Evolutionary conservation across 805 yeast species (phyloP).

Genomic region (Vanderwaltozyma polyspora): DNA sequence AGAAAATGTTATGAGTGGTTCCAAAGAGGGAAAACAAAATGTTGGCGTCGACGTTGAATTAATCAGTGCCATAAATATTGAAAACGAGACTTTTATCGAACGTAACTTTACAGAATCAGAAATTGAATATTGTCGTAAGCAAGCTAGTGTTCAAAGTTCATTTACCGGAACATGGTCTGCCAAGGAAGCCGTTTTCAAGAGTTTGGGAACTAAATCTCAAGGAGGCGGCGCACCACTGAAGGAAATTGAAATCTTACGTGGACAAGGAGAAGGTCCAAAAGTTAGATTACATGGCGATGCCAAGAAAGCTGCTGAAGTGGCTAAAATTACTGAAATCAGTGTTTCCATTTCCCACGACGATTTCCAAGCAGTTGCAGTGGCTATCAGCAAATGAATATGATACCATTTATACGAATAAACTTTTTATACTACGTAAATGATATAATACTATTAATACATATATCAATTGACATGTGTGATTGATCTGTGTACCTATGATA

Average conservation of each 20-base stretch:
- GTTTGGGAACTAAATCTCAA: slow-evolving; percentile 73
- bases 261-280: slow-evolving; percentile 70
- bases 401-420: no score
- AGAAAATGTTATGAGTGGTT: slow-evolving; percentile 26
- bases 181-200: slow-evolving; percentile 97
- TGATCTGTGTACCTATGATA: no score
- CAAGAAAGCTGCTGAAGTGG: slow-evolving; percentile 52
- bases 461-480: no score
- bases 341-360: slow-evolving; percentile 96
- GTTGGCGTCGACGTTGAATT: slow-evolving; percentile 98
- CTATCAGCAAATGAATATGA: slow-evolving; percentile 38
- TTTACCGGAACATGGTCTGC: slow-evolving; percentile 99
- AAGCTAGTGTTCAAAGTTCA: slow-evolving; percentile 77
- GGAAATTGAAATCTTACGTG: slow-evolving; percentile 80
- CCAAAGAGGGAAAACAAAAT: slow-evolving; percentile 26
- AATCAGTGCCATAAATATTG: slow-evolving; percentile 65
- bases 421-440: no score
- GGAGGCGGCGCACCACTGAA: slow-evolving; percentile 94
- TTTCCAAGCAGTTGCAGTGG: slow-evolving; percentile 95
- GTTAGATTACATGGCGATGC: slow-evolving; percentile 75
- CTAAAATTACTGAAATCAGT: slow-evolving; percentile 60
- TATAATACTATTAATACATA: no score
- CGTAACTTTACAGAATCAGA: slow-evolving; percentile 84
- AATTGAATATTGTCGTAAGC: slow-evolving; percentile 60
- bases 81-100: slow-evolving; percentile 83